Percentiles rank a stretch among this genome's conserved stretches.
phyloP scores from a whole-genome alignment of 495 filamentous ascomycete species.

The Hypoxylon lenormandii region DNA sequence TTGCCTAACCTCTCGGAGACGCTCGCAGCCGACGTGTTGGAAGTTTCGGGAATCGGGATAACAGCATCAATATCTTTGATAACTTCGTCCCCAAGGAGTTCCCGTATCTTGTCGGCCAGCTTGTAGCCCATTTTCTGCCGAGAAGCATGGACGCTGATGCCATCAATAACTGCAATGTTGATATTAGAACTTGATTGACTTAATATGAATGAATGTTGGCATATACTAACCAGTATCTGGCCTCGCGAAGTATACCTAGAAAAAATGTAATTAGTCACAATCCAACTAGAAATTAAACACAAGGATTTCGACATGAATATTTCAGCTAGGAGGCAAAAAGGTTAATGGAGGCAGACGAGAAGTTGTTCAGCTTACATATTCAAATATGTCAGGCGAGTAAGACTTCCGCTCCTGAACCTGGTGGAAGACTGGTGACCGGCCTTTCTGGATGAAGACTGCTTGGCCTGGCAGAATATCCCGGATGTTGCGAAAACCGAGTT shows the following conservation, averaged over 20 bases:
- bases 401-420: slow-evolving; percentile 77
- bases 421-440: slow-evolving; percentile 76
- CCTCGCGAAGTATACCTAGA: slow-evolving; percentile 77
- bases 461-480: slow-evolving; percentile 88
- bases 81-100: slow-evolving; percentile 76
- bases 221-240: slow-evolving; percentile 75
- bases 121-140: slow-evolving; percentile 92
- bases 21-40: slow-evolving; percentile 83
- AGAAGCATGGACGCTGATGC: slow-evolving; percentile 88
- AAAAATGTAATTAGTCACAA: slow-evolving; percentile 5
- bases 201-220: not conserved
- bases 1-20: slow-evolving; percentile 81
- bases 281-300: not conserved
- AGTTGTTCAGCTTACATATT: slow-evolving; percentile 64
- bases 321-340: not conserved
- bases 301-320: not conserved
- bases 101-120: slow-evolving; percentile 80
- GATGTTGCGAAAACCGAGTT: slow-evolving; percentile 85
- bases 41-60: slow-evolving; percentile 89
- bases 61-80: slow-evolving; percentile 90
- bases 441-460: slow-evolving; percentile 93
- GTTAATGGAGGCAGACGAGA: slow-evolving; percentile 58
- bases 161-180: slow-evolving; percentile 59
- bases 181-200: not conserved
- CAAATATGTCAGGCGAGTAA: slow-evolving; percentile 95